phyloP scores from a whole-genome alignment of 1,284 basidiomycete genomes.

The Trametes versicolor region DNA sequence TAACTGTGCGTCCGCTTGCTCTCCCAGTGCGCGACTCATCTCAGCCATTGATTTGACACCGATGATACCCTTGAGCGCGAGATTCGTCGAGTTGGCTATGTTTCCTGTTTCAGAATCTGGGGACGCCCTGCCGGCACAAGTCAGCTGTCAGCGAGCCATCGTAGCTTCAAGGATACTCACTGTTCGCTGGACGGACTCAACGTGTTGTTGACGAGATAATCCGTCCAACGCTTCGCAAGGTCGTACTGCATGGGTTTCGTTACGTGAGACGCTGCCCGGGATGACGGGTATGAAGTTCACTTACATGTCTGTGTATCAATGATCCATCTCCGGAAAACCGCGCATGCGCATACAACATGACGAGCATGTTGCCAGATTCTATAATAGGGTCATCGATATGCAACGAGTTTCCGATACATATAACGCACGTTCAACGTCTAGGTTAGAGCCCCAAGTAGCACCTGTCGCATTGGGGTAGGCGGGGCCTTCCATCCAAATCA shows the following conservation, averaged over 20 bases:
- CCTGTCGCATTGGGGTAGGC: conserved; percentile 14
- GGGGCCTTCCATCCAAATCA: not conserved
- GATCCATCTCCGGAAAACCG: conserved; percentile 64
- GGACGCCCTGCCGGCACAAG: conserved; percentile 54
- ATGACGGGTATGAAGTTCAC: conserved; percentile 22
- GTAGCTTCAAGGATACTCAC: conserved; percentile 42
- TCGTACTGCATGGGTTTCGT: not conserved
- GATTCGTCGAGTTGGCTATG: conserved; percentile 74
- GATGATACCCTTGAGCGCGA: conserved; percentile 77
- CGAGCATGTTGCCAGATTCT: conserved; percentile 81
- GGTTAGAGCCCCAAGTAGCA: not conserved
- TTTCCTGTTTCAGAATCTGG: conserved; percentile 51
- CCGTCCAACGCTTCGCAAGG: conserved; percentile 65
- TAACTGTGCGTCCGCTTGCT: conserved; percentile 54
- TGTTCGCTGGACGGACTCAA: conserved; percentile 59
- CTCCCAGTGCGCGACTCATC: conserved; percentile 61
- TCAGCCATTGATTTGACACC: conserved; percentile 75
- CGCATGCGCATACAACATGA: conserved; percentile 73
- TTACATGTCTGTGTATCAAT: conserved; percentile 60
- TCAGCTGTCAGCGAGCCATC: no score
- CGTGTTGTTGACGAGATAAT: conserved; percentile 70
- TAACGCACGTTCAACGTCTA: conserved; percentile 5
- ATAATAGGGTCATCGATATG: not conserved
- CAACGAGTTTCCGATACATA: no score
- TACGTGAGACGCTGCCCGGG: not conserved